phyloP scores from a whole-genome alignment of 495 filamentous ascomycete species.

The Penicillium verhagenii region DNA sequence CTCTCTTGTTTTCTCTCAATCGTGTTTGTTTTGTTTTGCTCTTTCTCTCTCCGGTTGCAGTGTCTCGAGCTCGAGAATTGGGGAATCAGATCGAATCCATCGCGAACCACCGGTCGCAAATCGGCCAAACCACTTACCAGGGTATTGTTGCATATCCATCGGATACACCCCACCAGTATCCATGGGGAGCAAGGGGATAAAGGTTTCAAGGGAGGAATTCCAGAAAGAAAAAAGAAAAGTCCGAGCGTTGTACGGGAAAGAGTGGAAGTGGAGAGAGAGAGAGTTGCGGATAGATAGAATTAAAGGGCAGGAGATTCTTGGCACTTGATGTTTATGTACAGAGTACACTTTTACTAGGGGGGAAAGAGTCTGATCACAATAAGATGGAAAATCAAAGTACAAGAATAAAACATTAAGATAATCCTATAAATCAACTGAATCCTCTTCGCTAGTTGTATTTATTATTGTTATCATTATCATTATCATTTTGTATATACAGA shows the following conservation, averaged over 20 bases:
- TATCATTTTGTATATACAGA: not conserved
- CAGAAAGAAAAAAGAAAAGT: slow-evolving; percentile 2
- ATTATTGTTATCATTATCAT: no score
- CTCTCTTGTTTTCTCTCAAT: not conserved
- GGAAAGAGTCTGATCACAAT: no score
- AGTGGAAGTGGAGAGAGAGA: slow-evolving; percentile 2
- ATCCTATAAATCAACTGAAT: no score
- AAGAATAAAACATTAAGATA: no score
- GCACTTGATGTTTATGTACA: not conserved
- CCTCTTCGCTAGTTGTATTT: no score
- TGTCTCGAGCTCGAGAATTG: not conserved
- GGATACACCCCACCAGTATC: slow-evolving; percentile 27
- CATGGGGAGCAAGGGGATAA: slow-evolving; percentile 16
- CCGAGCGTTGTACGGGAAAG: not conserved
- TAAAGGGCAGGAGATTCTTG: not conserved
- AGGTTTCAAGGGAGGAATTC: slow-evolving; percentile 1
- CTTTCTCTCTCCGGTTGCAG: not conserved
- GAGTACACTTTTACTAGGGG: no score
- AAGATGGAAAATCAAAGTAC: not conserved
- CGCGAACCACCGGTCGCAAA: not conserved
- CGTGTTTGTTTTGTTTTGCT: not conserved
- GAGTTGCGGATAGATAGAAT: not conserved
- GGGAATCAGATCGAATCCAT: not conserved
- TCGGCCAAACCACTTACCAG: slow-evolving; percentile 20
- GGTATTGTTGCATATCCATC: slow-evolving; percentile 22